A percentile compares a stretch with the other conserved stretches of the same genome.
Evolutionary conservation across 306 rosid species (phyloP).

Genomic region (Cyclanthera cordifolia): DNA sequence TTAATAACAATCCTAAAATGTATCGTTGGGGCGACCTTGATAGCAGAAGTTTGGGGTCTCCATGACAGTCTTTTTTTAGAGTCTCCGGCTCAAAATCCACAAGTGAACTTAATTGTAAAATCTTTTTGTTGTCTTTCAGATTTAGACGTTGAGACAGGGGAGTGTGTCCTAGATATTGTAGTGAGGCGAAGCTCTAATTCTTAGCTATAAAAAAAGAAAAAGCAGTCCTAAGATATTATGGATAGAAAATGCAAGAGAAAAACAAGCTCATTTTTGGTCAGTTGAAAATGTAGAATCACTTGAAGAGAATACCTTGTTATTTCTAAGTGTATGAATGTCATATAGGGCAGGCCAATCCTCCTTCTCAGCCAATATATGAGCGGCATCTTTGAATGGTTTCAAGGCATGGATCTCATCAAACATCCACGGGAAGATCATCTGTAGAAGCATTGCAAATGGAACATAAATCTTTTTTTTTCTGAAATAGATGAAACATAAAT

Average conservation of each 20-base stretch:
- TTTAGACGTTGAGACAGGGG: no score
- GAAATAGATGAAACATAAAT: not conserved
- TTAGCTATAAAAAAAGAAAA: no score
- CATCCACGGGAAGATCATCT: conserved; percentile 98
- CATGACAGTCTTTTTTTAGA: no score
- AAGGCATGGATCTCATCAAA: conserved; percentile 84
- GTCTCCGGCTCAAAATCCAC: no score
- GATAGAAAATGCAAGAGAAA: not conserved
- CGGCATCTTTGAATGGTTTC: conserved; percentile 60
- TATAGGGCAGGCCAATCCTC: conserved; percentile 77
- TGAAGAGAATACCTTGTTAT: conserved; percentile 50
- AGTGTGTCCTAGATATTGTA: no score
- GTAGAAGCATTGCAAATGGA: conserved; percentile 13
- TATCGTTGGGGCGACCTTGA: no score
- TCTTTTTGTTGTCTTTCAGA: no score
- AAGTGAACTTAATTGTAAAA: no score
- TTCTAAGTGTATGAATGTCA: conserved; percentile 40
- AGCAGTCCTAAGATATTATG: no score
- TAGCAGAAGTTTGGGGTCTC: no score
- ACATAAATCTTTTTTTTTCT: not conserved
- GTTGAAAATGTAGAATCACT: not conserved
- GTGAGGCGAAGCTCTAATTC: no score
- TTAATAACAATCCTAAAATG: no score
- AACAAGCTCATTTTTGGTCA: not conserved
- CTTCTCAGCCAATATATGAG: conserved; percentile 64